Conservation (phyloP, 1,284 basidiomycete species). For the Leccinum pallidistipes region DNA sequence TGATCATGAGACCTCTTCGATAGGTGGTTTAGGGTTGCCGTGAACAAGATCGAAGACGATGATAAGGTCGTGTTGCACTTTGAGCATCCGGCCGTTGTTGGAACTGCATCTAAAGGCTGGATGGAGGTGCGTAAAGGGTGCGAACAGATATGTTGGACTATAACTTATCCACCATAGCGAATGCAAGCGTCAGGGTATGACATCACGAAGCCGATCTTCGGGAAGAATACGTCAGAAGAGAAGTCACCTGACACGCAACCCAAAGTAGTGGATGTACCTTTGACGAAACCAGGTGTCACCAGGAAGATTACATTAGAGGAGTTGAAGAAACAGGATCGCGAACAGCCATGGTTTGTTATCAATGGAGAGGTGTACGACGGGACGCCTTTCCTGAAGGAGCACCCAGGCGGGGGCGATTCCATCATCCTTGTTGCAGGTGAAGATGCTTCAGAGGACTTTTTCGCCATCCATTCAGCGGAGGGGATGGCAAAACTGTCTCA, state of each 20-base stretch:
- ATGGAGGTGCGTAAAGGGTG: slow-evolving; percentile 44
- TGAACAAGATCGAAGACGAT: slow-evolving; percentile 41
- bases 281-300: slow-evolving; percentile 43
- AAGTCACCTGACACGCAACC: background rate
- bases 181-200: slow-evolving; percentile 51
- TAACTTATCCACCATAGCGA: slow-evolving; percentile 33
- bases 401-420: slow-evolving; percentile 64
- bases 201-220: slow-evolving; percentile 45
- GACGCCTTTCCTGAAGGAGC: slow-evolving; percentile 33
- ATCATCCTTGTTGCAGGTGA: slow-evolving; percentile 61
- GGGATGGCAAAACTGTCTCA: slow-evolving; percentile 49
- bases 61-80: slow-evolving; percentile 41
- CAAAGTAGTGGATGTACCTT: slow-evolving; percentile 26
- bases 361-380: slow-evolving; percentile 58
- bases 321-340: slow-evolving; percentile 42
- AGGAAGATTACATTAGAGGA: slow-evolving; percentile 48
- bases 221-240: slow-evolving; percentile 6
- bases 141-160: background rate
- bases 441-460: slow-evolving; percentile 66
- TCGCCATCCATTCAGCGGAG: slow-evolving; percentile 55
- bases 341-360: slow-evolving; percentile 64
- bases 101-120: slow-evolving; percentile 56
- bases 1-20: slow-evolving; percentile 2
- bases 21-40: slow-evolving; percentile 52
- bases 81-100: slow-evolving; percentile 63